These are phyloP conservation scores for Irineochytrium annulatum DNA, from an alignment of 192 early-diverging fungal genomes.

Conservation along the genomic window DNA sequence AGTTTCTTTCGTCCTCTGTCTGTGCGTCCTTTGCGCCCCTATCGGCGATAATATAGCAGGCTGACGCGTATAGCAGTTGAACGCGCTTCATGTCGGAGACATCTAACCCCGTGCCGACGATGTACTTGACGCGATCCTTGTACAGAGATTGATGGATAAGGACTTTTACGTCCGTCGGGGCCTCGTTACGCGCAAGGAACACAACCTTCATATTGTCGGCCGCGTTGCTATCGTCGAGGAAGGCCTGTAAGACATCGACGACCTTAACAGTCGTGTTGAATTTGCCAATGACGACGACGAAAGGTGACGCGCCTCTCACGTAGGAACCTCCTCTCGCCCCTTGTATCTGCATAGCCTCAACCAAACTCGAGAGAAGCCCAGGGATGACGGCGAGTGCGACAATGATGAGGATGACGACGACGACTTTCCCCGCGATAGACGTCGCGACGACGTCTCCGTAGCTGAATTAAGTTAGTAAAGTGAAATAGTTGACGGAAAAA, in stretches of 20 bases:
- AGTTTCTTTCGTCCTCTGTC: slow-evolving; percentile 67
- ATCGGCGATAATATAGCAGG: slow-evolving; percentile 41
- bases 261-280: slow-evolving; percentile 7
- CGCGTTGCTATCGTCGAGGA: slow-evolving; percentile 19
- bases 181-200: slow-evolving; percentile 23
- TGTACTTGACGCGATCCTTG: slow-evolving; percentile 29
- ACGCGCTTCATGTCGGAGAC: slow-evolving; percentile 30
- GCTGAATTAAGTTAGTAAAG: too few species aligned
- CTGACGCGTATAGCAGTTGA: slow-evolving; percentile 25
- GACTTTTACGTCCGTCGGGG: slow-evolving; percentile 16
- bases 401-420: slow-evolving; percentile 59
- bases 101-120: slow-evolving; percentile 37
- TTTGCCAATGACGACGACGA: slow-evolving; percentile 36
- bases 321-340: slow-evolving; percentile 27
- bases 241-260: slow-evolving; percentile 21
- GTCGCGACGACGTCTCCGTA: slow-evolving; percentile 67
- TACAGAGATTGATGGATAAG: slow-evolving; percentile 19
- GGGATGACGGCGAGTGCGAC: slow-evolving; percentile 58
- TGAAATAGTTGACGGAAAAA: too few species aligned
- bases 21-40: slow-evolving; percentile 41
- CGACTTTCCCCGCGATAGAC: slow-evolving; percentile 47
- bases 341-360: slow-evolving; percentile 23
- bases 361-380: slow-evolving; percentile 32
- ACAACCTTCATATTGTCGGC: slow-evolving; percentile 21
- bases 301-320: slow-evolving; percentile 19